phyloP scores from a whole-genome alignment of 208 protist species.

The Trypanosoma theileri region DNA sequence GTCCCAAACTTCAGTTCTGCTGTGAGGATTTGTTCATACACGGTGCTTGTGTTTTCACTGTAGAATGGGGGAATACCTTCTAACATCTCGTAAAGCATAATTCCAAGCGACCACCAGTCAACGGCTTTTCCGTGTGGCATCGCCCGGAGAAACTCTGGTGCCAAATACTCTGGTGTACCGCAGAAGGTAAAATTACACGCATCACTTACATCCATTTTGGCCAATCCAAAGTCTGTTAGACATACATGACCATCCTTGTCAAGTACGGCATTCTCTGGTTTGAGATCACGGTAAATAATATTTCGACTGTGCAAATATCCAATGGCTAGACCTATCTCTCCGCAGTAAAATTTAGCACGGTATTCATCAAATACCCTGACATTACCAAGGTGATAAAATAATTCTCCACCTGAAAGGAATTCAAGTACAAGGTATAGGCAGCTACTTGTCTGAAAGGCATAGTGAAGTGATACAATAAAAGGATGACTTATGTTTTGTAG shows the following conservation, averaged over 20 bases:
- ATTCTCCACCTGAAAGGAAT: slow-evolving; percentile 90
- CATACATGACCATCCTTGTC: slow-evolving; percentile 84
- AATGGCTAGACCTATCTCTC: slow-evolving; percentile 88
- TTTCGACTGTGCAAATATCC: slow-evolving; percentile 90
- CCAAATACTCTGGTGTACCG: slow-evolving; percentile 89
- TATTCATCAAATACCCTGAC: slow-evolving; percentile 63
- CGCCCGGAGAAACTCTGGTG: slow-evolving; percentile 93
- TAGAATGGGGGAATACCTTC: slow-evolving; percentile 94
- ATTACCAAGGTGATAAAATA: slow-evolving; percentile 83
- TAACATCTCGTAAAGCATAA: slow-evolving; percentile 96
- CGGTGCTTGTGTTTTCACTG: slow-evolving; percentile 78
- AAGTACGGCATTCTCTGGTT: slow-evolving; percentile 91
- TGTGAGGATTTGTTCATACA: slow-evolving; percentile 85
- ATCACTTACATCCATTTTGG: slow-evolving; percentile 66
- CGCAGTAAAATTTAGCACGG: slow-evolving; percentile 90
- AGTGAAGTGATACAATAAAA: slow-evolving; percentile 95
- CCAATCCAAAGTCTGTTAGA: slow-evolving; percentile 91
- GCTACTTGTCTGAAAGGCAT: slow-evolving; percentile 94
- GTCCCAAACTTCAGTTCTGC: slow-evolving; percentile 58
- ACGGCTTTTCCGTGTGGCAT: slow-evolving; percentile 92
- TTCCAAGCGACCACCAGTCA: slow-evolving; percentile 98
- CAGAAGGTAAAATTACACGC: slow-evolving; percentile 85
- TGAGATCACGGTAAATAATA: slow-evolving; percentile 94
- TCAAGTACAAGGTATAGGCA: slow-evolving; percentile 94
- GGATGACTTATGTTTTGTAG: slow-evolving; percentile 92